Percentiles rank a stretch among this genome's conserved stretches.
Evolutionary conservation across 768 basidiomycete genomes (phyloP).

Genomic region (Clitopilus passeckerianus): DNA sequence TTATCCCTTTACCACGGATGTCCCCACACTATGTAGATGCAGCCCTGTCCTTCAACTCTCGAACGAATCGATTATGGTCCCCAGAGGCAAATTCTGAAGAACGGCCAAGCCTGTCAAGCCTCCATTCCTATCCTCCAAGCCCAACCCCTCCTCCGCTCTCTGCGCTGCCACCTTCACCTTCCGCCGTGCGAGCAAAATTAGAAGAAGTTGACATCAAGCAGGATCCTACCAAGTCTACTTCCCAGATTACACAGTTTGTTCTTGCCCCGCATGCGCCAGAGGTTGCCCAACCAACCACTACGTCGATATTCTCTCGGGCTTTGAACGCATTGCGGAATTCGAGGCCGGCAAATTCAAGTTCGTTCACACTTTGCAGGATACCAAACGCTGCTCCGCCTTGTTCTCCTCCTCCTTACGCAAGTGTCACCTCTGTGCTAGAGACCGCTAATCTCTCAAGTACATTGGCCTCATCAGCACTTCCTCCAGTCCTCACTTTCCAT

Average conservation of each 20-base stretch:
- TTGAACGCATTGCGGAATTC: slow-evolving; percentile 42
- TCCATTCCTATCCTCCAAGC: slow-evolving; percentile 59
- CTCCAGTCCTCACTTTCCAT: slow-evolving; percentile 58
- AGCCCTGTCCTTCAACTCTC: slow-evolving; percentile 46
- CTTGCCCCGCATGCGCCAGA: slow-evolving; percentile 41
- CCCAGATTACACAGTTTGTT: slow-evolving; percentile 48
- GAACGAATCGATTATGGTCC: slow-evolving; percentile 31
- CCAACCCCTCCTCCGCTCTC: slow-evolving; percentile 24
- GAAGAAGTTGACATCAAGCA: slow-evolving; percentile 13
- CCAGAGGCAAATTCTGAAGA: slow-evolving; percentile 14
- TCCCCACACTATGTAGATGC: slow-evolving; percentile 47
- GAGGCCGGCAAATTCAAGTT: slow-evolving; percentile 53
- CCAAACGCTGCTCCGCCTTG: slow-evolving; percentile 18
- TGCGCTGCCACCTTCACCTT: slow-evolving; percentile 28
- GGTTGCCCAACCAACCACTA: slow-evolving; percentile 25
- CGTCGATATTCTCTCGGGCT: slow-evolving; percentile 47
- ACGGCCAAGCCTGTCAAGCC: slow-evolving; percentile 28
- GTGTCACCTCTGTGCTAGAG: slow-evolving; percentile 14
- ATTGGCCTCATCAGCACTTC: slow-evolving; percentile 11
- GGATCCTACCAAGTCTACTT: slow-evolving; percentile 21
- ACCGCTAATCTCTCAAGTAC: slow-evolving; percentile 9
- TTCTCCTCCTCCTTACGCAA: slow-evolving; percentile 33
- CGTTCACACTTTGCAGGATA: slow-evolving; percentile 50
- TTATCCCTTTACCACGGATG: slow-evolving; percentile 42
- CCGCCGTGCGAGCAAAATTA: slow-evolving; percentile 23